These are phyloP conservation scores for Apiospora rasikravindrae DNA, from an alignment of 2,329 filamentous ascomycete species.

Conservation along the genomic window DNA sequence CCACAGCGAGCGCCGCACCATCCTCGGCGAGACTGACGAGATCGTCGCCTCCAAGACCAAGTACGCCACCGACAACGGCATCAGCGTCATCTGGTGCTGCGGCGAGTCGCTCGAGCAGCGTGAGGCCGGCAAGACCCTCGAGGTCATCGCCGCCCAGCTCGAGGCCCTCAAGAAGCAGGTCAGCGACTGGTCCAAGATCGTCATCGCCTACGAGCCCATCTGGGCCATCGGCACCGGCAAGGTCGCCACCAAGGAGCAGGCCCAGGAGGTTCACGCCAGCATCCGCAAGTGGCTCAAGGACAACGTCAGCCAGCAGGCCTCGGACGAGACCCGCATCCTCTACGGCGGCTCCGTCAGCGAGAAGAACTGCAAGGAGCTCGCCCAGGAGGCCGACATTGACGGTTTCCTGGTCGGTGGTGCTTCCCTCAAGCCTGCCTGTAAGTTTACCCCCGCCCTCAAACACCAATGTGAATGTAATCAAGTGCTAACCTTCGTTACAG, in stretches of 20 bases:
- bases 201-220: slow-evolving; percentile 98
- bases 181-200: slow-evolving; percentile 90
- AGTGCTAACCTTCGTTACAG: slow-evolving; percentile 36
- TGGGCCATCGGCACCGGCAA: slow-evolving; percentile 96
- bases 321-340: slow-evolving; percentile 89
- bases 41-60: slow-evolving; percentile 95
- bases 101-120: slow-evolving; percentile 95
- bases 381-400: slow-evolving; percentile 93
- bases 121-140: slow-evolving; percentile 83
- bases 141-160: slow-evolving; percentile 85
- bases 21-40: slow-evolving; percentile 84
- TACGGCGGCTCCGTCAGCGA: slow-evolving; percentile 97
- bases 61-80: slow-evolving; percentile 82
- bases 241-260: slow-evolving; percentile 86
- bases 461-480: slow-evolving; percentile 12
- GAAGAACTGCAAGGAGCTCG: slow-evolving; percentile 96
- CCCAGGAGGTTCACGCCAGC: slow-evolving; percentile 90
- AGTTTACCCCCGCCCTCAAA: slow-evolving; percentile 43
- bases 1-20: slow-evolving; percentile 92
- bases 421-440: slow-evolving; percentile 94
- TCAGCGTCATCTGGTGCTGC: slow-evolving; percentile 95
- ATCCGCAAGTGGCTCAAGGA: slow-evolving; percentile 88
- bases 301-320: slow-evolving; percentile 74
- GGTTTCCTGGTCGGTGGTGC: slow-evolving; percentile 97
- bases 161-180: slow-evolving; percentile 78